Percentiles rank a stretch among this genome's conserved stretches.
Conservation (phyloP, 768 basidiomycete genomes). For the Russula griseocarnosa region DNA sequence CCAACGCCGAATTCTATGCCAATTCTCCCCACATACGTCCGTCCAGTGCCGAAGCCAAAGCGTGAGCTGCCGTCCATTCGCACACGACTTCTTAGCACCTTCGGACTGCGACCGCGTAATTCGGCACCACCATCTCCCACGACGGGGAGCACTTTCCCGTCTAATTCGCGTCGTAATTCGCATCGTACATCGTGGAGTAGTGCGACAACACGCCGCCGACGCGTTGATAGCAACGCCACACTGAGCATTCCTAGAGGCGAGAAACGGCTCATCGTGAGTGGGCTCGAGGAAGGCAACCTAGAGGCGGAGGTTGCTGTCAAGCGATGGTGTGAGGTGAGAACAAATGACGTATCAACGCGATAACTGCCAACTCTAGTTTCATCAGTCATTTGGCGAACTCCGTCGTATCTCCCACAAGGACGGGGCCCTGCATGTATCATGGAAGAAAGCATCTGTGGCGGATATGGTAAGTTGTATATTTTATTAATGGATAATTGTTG, state of each 20-base stretch:
- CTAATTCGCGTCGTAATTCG: slow-evolving; percentile 10
- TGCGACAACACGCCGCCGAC: slow-evolving; percentile 21
- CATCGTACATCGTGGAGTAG: slow-evolving; percentile 21
- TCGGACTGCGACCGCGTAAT: slow-evolving; percentile 22
- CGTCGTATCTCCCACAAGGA: slow-evolving; percentile 25
- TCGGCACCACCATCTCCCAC: slow-evolving; percentile 19
- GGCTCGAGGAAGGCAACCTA: slow-evolving; percentile 22
- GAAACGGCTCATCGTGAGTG: slow-evolving; percentile 28
- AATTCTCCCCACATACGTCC: slow-evolving; percentile 10
- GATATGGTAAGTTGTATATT: slow-evolving; percentile 24
- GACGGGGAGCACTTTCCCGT: neutral
- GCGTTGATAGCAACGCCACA: slow-evolving; percentile 11
- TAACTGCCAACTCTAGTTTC: neutral
- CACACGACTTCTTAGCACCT: slow-evolving; percentile 27
- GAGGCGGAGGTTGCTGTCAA: slow-evolving; percentile 27
- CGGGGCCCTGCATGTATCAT: slow-evolving; percentile 26
- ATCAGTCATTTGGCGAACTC: slow-evolving; percentile 26
- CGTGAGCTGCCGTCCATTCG: slow-evolving; percentile 23
- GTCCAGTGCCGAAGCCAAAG: slow-evolving; percentile 7
- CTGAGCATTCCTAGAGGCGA: slow-evolving; percentile 5
- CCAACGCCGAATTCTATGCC: slow-evolving; percentile 24
- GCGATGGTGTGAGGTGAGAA: slow-evolving; percentile 28
- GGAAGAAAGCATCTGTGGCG: slow-evolving; percentile 27
- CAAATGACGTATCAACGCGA: neutral
- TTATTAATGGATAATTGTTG: neutral